Conservation (phyloP, 2,329 filamentous ascomycete species). For the Arachnomyces sp. region DNA sequence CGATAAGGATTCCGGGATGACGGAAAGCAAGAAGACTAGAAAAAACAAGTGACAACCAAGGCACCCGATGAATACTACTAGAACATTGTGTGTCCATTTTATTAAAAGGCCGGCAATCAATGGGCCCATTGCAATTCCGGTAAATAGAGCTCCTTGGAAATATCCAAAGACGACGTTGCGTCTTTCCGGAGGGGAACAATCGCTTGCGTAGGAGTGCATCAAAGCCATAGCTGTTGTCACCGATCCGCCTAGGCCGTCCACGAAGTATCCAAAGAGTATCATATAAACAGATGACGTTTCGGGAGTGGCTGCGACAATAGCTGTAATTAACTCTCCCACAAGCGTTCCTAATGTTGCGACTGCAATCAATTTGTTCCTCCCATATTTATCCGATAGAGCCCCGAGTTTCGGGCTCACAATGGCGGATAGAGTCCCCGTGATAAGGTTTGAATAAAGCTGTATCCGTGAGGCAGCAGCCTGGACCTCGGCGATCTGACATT, state of each 20-base stretch:
- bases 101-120: conserved; percentile 74
- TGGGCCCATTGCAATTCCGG: conserved; percentile 81
- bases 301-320: conserved; percentile 68
- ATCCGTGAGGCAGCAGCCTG: conserved; percentile 72
- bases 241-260: conserved; percentile 81
- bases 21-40: conserved; percentile 60
- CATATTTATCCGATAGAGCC: conserved; percentile 77
- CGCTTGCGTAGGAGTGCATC: conserved; percentile 78
- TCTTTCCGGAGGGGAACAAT: conserved; percentile 74
- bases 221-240: conserved; percentile 77
- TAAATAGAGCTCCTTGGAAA: conserved; percentile 81
- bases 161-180: conserved; percentile 81
- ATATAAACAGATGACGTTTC: conserved; percentile 67
- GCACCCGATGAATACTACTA: conserved; percentile 79
- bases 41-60: conserved; percentile 67
- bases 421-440: conserved; percentile 70
- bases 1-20: conserved; percentile 79
- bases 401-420: conserved; percentile 77
- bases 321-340: conserved; percentile 65
- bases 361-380: conserved; percentile 66
- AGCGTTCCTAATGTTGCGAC: conserved; percentile 69
- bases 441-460: conserved; percentile 65
- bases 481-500: conserved; percentile 74
- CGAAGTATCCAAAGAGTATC: conserved; percentile 65
- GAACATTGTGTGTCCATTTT: conserved; percentile 62